These are phyloP conservation scores for Tricholoma terreum DNA, from an alignment of 768 basidiomycete genomes.

Conservation along the genomic window DNA sequence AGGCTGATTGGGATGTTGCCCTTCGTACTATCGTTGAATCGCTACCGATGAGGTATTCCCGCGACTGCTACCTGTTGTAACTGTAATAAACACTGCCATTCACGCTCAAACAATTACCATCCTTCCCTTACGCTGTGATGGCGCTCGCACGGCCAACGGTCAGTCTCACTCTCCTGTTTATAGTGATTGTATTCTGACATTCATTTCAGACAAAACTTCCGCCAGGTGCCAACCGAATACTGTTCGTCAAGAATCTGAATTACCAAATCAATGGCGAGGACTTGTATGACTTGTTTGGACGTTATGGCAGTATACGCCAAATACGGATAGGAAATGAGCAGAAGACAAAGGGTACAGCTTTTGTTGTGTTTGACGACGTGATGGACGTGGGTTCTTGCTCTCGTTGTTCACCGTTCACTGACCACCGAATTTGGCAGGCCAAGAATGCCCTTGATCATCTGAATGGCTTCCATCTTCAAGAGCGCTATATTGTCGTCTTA, in stretches of 20 bases:
- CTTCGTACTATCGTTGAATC: too few species aligned
- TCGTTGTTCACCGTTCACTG: conserved; percentile 2
- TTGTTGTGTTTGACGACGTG: conserved; percentile 94
- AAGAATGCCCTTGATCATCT: conserved; percentile 96
- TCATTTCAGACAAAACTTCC: conserved; percentile 75
- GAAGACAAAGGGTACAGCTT: conserved; percentile 95
- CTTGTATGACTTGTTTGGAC: conserved; percentile 94
- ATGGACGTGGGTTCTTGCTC: conserved; percentile 70
- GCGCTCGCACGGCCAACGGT: conserved; percentile 70
- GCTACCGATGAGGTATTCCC: too few species aligned
- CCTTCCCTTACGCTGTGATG: conserved; percentile 36
- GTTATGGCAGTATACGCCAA: conserved; percentile 95
- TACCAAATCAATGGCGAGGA: conserved; percentile 93
- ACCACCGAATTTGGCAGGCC: conserved; percentile 50
- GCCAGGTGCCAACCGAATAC: conserved; percentile 85
- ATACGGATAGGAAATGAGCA: conserved; percentile 89
- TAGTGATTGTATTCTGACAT: conserved; percentile 2
- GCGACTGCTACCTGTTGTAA: too few species aligned
- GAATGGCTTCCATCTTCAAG: conserved; percentile 97
- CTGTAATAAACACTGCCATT: neutral
- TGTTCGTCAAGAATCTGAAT: conserved; percentile 92
- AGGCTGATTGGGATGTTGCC: too few species aligned
- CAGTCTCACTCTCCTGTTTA: conserved; percentile 18
- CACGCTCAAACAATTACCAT: neutral
- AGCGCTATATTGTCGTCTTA: conserved; percentile 96